Base-by-base conservation (phyloP, 176 grass and related monocot genomes). In the Poa pratensis region DNA sequence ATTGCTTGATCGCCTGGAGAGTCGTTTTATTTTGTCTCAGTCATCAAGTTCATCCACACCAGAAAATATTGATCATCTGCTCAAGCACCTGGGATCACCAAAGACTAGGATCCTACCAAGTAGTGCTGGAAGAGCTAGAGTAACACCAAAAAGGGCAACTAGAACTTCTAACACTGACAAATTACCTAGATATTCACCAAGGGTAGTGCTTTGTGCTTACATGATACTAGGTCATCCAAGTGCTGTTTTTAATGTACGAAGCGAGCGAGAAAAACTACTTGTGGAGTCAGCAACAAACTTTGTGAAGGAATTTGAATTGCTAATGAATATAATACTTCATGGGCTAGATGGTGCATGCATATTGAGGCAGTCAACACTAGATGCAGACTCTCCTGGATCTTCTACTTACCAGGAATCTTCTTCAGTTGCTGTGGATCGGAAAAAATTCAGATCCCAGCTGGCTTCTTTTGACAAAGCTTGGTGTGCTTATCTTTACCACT, bases 181-280 rank as follows among this genome's bases (percentile, higher is more conserved):
- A 77, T 69, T 80, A 77, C 61, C 93, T 51, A 90, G 93, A 84
- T 98, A 98, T 94, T 80, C 89, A 14, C 86, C 87, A 19, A 88
- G 91, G 89, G 75, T 94, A 24, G 91, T 92, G 27, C 93, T 98
- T 55, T 95, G 93, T 90, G 93, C 96, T 75, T 95, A 98, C 88
- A 98, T 98, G 96, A 95, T 98, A 91, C 80, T 98, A 79, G 92
- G 84, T 67, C 96, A 98, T 85, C 96, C 93, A 82, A 87, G 69
- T 86, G 92, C 60, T 79, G 91, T 98, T 87, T 87, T 95, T 62
- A 98, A 90, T 76, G 93, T 84, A 69, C 86, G 73, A 84, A 90
- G 91, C 14, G 93, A 95, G 64, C 82, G 77, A 58, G 91, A 89
- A 58, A 88, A 89, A 77, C 64, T 88, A 57, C 83, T 95, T 65